Evolutionary conservation across 305 asterid species (phyloP), one percentile per base, ranked within the genome.

Genomic region (Plantago coronopus): DNA sequence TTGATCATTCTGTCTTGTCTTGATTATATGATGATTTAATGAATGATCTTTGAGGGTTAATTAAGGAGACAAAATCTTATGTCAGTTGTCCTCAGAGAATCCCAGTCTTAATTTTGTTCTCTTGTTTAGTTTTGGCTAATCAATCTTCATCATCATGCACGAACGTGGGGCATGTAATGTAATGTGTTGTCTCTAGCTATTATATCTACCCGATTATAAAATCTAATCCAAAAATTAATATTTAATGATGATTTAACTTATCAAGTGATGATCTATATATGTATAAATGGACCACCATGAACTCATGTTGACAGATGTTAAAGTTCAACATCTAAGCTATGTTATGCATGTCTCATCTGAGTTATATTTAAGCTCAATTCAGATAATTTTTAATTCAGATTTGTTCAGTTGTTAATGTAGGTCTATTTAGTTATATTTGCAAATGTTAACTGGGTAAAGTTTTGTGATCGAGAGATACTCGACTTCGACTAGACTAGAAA

Each of bases 141-240:
- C 25, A n/a, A 27, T 27, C 34, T 49, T 49, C 19, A 6, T 22
- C 42, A 53, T 53, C 58, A 53, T 53, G 58, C 40, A 25, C 58
- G 42, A 37, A 22, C 40, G 58, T 53, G 58, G 18, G 18, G 57
- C 23, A 21, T 23, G 9, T 53, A 8, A 51, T 51, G 17, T 21
- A 8, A 51, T 51, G 17, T 21, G 57, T 22, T 50, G 57, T 50
- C 57, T 50, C 57, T 50, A 50, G 57, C 54, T 48, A 48, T n/a
- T n/a, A n/a, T n/a, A n/a, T 13, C 37, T 21, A 48, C 16, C 29
- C 0, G 6, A 19, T 19, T 19, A 48, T 17, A n/a, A n/a, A 1
- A 46, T 46, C n/a, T 25, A 25, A 34, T 34, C 40, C 40, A 34
- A 0, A 7, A 34, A 34, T 0, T 34, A 7, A 34, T 34, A 34